A percentile compares a stretch with the other conserved stretches of the same genome.
phyloP scores from a whole-genome alignment of 1,284 basidiomycete species.

The Boletus mariae region DNA sequence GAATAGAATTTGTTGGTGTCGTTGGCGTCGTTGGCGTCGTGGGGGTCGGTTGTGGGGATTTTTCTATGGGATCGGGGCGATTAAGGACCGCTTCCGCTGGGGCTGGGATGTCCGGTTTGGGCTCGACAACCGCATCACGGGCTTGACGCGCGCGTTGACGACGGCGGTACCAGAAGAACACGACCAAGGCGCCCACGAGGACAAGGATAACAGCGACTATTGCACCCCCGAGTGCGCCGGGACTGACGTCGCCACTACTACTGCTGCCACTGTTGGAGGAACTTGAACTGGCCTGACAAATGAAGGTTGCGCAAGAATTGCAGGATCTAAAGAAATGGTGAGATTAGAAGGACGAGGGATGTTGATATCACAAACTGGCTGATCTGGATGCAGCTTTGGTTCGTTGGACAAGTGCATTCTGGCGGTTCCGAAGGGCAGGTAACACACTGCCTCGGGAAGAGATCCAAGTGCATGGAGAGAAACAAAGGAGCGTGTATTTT shows the following conservation, averaged over 20 bases:
- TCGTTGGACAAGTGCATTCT: slow-evolving; percentile 49
- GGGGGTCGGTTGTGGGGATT: slow-evolving; percentile 32
- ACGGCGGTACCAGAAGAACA: slow-evolving; percentile 66
- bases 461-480: slow-evolving; percentile 48
- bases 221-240: slow-evolving; percentile 71
- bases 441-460: slow-evolving; percentile 45
- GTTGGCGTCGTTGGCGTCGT: slow-evolving; percentile 16
- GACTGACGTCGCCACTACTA: slow-evolving; percentile 45
- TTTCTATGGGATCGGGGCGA: slow-evolving; percentile 73
- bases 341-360: slow-evolving; percentile 7
- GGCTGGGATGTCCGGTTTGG: slow-evolving; percentile 63
- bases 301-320: slow-evolving; percentile 46
- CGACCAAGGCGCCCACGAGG: slow-evolving; percentile 45
- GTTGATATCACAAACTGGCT: slow-evolving; percentile 44
- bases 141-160: slow-evolving; percentile 33
- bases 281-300: slow-evolving; percentile 15
- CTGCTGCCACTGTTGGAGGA: slow-evolving; percentile 10
- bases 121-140: slow-evolving; percentile 34
- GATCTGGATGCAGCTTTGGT: slow-evolving; percentile 56
- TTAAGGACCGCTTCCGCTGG: slow-evolving; percentile 72
- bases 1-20: slow-evolving; percentile 37
- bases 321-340: slow-evolving; percentile 49
- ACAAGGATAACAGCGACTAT: slow-evolving; percentile 63
- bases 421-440: slow-evolving; percentile 41
- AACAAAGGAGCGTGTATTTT: slow-evolving; percentile 34